Percentiles rank a stretch among this genome's conserved stretches.
Conservation (phyloP, 2,329 filamentous ascomycete genomes). For the Cadophora gregata region DNA sequence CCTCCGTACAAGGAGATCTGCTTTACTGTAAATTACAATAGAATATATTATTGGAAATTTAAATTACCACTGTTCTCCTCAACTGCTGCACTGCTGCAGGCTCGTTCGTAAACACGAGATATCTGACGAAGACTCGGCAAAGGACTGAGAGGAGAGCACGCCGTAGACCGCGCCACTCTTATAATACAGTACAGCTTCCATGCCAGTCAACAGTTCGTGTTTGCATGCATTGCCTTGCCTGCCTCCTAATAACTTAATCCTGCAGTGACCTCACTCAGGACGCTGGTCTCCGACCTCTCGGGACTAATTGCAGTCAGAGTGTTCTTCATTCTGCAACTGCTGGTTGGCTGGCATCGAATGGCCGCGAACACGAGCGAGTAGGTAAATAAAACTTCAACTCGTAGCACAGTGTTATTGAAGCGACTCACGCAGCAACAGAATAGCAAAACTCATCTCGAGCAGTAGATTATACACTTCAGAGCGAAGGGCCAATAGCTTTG, state of each 20-base stretch:
- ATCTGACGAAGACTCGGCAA: background rate
- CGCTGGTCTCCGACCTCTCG: background rate
- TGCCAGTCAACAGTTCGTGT: background rate
- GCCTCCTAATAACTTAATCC: too few species aligned
- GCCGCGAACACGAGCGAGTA: constrained; percentile 4
- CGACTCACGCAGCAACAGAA: background rate
- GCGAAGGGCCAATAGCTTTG: background rate
- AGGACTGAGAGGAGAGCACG: background rate
- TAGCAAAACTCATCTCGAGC: background rate
- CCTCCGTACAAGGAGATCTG: too few species aligned
- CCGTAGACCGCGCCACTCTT: background rate
- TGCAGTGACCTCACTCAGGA: background rate
- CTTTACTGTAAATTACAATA: too few species aligned
- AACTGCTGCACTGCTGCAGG: background rate
- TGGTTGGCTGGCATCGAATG: background rate
- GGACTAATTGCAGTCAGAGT: background rate
- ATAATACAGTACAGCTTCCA: too few species aligned
- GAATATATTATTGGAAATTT: too few species aligned
- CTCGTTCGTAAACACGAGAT: constrained; percentile 19
- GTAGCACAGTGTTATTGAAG: background rate
- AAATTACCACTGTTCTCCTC: too few species aligned
- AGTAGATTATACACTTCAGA: background rate
- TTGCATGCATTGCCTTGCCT: background rate
- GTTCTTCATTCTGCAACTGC: background rate
- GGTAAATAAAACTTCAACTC: constrained; percentile 5